These are phyloP conservation scores for Coccomyxa subellipsoidea DNA, from an alignment of 163 green algal genomes.

Conservation along the genomic window DNA sequence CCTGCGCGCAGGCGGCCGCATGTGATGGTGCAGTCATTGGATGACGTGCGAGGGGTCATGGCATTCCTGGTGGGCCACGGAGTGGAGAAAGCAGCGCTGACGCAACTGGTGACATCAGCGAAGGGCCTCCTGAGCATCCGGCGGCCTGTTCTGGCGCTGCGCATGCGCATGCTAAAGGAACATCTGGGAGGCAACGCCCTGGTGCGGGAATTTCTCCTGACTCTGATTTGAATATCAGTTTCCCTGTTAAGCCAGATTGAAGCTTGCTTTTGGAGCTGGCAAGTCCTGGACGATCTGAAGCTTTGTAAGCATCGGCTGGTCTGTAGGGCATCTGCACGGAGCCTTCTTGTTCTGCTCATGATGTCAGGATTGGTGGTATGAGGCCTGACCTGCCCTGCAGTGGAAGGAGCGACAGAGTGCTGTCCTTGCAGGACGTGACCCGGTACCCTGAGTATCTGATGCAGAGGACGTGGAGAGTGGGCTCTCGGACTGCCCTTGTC, in stretches of 20 bases:
- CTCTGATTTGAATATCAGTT: no score
- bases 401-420: no score
- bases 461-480: background rate
- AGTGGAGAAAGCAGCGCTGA: background rate
- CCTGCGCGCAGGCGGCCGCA: background rate
- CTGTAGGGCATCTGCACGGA: no score
- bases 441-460: background rate
- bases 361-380: no score
- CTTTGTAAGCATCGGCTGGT: no score
- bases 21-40: background rate
- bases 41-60: background rate
- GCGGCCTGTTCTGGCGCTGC: background rate
- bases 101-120: background rate
- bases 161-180: background rate
- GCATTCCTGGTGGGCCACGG: background rate
- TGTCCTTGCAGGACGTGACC: background rate
- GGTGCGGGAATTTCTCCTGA: background rate
- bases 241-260: no score
- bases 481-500: background rate
- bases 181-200: background rate
- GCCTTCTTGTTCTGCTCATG: no score
- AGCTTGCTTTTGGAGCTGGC: no score
- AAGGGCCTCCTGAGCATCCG: background rate
- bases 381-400: no score
- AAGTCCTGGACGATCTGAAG: no score